Evolutionary conservation across 495 filamentous ascomycete genomes (phyloP), one percentile per base, ranked within the genome.

Genomic region (Aspergillus baeticus): DNA sequence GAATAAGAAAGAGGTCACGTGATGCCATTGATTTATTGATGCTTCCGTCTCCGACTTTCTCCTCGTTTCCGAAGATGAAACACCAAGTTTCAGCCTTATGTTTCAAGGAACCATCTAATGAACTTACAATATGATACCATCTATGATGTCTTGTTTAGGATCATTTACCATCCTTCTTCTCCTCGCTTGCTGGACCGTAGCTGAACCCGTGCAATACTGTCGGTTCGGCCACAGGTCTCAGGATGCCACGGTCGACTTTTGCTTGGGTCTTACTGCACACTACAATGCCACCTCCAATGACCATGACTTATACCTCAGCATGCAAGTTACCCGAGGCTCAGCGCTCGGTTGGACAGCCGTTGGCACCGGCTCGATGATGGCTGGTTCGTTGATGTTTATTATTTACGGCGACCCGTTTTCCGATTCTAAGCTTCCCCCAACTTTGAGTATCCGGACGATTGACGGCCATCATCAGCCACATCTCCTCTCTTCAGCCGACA

Each of bases 161-260:
- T 20, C 47, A 18, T 6, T 36, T 10, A 36, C 11, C 37, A 26
- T 26, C 14, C 10, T 49, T 10, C 34, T 50, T 10, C 15, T 49
- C 14, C 10, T 49, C 18, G 31, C 21, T 21, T 37, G n/a, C 34
- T 20, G 33, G 18, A 34, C 34, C 13, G 46, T 10, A n/a, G 34
- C 15, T 49, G 20, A 54, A 7, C 50, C 57, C 14, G 51, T 59
- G 4, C 55, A 58, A 18, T 58, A 58, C 14, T 58, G 55, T 47
- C 48, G 50, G 26, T 58, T 46, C 26, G 55, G 55, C 23, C 50
- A 58, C 36, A 15, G 36, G 0, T 6, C 20, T 6, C 17, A 17
- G 8, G 39, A 46, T 46, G 47, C 17, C 20, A 36, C 34, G 2
- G 47, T 52, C 5, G 48, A 52, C 39, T 58, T 58, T 39, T 58